Conservation (phyloP, 306 rosid species). For the Rubus idaeus region DNA sequence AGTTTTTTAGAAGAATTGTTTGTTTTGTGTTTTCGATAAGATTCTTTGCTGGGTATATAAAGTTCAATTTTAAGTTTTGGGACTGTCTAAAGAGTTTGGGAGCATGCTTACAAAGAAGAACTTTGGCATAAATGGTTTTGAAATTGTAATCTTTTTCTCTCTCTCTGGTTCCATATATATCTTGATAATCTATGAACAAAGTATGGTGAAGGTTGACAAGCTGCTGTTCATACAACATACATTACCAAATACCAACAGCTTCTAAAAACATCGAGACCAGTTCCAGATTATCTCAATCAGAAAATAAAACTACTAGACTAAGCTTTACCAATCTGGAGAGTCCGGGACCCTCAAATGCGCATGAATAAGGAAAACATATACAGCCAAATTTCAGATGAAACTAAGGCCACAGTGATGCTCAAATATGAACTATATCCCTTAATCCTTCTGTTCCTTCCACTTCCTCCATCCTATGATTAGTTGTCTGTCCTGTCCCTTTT, state of each 20-base stretch:
- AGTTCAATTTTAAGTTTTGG: background rate
- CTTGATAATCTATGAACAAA: background rate
- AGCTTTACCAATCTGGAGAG: background rate
- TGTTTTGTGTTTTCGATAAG: background rate
- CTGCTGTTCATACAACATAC: background rate
- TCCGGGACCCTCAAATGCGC: background rate
- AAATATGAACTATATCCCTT: background rate
- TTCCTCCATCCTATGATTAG: background rate
- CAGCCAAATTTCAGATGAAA: background rate
- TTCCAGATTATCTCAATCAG: background rate
- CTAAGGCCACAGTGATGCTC: background rate
- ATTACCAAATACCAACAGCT: conserved; percentile 1
- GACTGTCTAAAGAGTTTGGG: background rate
- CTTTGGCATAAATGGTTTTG: background rate
- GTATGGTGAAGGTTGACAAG: background rate
- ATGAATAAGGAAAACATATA: background rate
- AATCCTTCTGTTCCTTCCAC: too few species aligned
- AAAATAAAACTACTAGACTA: background rate
- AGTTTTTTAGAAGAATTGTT: background rate
- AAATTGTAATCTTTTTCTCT: background rate
- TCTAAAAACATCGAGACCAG: background rate
- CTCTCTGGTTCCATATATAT: background rate
- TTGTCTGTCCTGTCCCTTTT: background rate
- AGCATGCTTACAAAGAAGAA: background rate
- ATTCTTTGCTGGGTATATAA: background rate